A percentile compares a stretch with the other conserved stretches of the same genome.
Conservation (phyloP, 1,284 basidiomycete species). For the Irpex sp. region DNA sequence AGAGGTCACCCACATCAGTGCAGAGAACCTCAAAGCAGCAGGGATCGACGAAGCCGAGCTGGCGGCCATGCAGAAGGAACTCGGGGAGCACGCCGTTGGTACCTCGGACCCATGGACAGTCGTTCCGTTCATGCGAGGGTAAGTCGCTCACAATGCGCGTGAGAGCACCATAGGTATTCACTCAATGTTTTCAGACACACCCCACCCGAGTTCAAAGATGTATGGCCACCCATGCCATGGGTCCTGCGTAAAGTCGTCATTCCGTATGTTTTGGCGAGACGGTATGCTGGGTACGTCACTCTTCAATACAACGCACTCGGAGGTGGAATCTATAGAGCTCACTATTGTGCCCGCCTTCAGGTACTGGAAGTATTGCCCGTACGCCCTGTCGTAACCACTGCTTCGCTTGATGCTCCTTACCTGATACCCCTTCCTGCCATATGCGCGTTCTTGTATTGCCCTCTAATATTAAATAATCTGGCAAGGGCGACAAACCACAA, state of each 20-base stretch:
- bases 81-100: constrained; percentile 26
- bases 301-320: too few species aligned
- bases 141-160: constrained; percentile 1
- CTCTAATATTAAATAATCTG: too few species aligned
- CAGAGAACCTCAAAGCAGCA: not conserved
- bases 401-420: too few species aligned
- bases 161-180: too few species aligned
- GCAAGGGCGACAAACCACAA: not conserved
- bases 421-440: not conserved
- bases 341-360: not conserved
- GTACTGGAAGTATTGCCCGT: constrained; percentile 10
- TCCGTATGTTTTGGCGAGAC: constrained; percentile 31
- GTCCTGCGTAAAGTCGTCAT: constrained; percentile 31
- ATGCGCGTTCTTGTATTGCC: too few species aligned
- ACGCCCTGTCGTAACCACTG: constrained; percentile 1
- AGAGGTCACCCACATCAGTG: not conserved
- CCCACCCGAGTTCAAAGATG: not conserved
- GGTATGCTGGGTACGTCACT: constrained; percentile 31
- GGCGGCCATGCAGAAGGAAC: not conserved
- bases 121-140: constrained; percentile 36
- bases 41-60: not conserved
- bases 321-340: too few species aligned
- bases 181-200: not conserved
- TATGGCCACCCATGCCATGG: constrained; percentile 28
- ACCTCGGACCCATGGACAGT: constrained; percentile 30